Percentiles rank a stretch among this genome's conserved stretches.
phyloP scores from a whole-genome alignment of 208 protist genomes.

The Leptomonas pyrrhocoris region DNA sequence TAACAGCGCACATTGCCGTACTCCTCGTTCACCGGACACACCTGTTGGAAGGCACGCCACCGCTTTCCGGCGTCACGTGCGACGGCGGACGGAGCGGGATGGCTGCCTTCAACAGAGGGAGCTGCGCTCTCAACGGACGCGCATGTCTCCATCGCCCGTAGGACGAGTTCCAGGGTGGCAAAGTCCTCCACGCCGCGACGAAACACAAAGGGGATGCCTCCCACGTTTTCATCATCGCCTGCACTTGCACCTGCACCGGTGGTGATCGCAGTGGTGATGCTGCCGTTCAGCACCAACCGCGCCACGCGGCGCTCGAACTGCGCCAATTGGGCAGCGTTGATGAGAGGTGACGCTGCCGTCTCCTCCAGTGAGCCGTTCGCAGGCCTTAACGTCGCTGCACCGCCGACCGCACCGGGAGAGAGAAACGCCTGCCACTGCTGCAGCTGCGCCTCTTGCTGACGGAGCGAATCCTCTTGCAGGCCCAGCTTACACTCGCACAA shows the following conservation, averaged over 20 bases:
- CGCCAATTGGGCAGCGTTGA: slow-evolving; percentile 36
- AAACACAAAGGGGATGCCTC: slow-evolving; percentile 51
- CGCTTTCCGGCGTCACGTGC: slow-evolving; percentile 37
- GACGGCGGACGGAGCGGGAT: neutral
- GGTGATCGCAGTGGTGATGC: slow-evolving; percentile 10
- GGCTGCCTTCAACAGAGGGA: neutral
- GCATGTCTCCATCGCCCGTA: slow-evolving; percentile 17
- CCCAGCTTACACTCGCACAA: slow-evolving; percentile 29
- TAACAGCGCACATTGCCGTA: slow-evolving; percentile 47
- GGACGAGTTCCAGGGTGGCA: slow-evolving; percentile 58
- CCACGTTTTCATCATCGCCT: slow-evolving; percentile 7
- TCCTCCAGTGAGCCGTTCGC: neutral
- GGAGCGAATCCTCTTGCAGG: slow-evolving; percentile 29
- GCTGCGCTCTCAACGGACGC: neutral
- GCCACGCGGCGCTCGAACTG: slow-evolving; percentile 57
- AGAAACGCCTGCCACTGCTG: slow-evolving; percentile 23
- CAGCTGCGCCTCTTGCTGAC: slow-evolving; percentile 25
- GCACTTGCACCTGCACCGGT: slow-evolving; percentile 17
- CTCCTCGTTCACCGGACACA: slow-evolving; percentile 60
- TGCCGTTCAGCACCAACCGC: slow-evolving; percentile 43
- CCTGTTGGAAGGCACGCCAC: slow-evolving; percentile 65
- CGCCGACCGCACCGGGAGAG: neutral
- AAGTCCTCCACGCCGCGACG: slow-evolving; percentile 71
- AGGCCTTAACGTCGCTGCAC: neutral
- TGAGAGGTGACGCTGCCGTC: neutral